phyloP scores from a whole-genome alignment of 2,329 filamentous ascomycete genomes.

The Diplodia corticola region DNA sequence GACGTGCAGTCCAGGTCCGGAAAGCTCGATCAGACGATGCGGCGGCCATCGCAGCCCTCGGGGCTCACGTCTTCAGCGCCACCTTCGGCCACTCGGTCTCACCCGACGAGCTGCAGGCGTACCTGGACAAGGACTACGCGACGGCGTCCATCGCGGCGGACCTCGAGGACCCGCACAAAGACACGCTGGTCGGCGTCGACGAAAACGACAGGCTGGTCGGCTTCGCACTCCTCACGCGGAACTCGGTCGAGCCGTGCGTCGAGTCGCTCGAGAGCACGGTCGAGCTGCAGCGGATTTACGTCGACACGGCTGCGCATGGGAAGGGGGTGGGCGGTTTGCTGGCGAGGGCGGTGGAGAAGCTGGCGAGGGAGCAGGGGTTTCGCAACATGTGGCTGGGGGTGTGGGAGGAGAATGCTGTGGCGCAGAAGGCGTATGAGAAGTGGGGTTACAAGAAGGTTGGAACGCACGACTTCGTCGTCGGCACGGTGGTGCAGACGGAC shows the following conservation, averaged over 20 bases:
- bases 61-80: constrained; percentile 38
- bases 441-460: constrained; percentile 46
- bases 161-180: constrained; percentile 29
- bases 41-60: constrained; percentile 29
- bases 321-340: constrained; percentile 42
- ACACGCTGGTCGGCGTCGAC: constrained; percentile 32
- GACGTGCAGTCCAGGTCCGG: constrained; percentile 28
- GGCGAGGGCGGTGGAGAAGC: background rate
- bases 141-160: constrained; percentile 29
- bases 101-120: constrained; percentile 40
- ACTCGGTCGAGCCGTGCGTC: constrained; percentile 25
- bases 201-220: constrained; percentile 31
- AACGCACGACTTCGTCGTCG: constrained; percentile 46
- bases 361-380: constrained; percentile 43
- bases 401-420: constrained; percentile 49
- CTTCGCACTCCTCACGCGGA: constrained; percentile 45
- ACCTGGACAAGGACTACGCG: constrained; percentile 43
- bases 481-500: constrained; percentile 46
- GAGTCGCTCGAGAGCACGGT: constrained; percentile 32
- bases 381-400: constrained; percentile 49
- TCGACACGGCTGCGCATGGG: constrained; percentile 40
- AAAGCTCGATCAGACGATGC: constrained; percentile 33
- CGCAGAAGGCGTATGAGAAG: constrained; percentile 44
- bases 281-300: constrained; percentile 50
- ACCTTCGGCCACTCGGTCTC: constrained; percentile 49